Evolutionary conservation across 495 filamentous ascomycete genomes (phyloP).

Genomic region (Thermothielavioides terrestris): DNA sequence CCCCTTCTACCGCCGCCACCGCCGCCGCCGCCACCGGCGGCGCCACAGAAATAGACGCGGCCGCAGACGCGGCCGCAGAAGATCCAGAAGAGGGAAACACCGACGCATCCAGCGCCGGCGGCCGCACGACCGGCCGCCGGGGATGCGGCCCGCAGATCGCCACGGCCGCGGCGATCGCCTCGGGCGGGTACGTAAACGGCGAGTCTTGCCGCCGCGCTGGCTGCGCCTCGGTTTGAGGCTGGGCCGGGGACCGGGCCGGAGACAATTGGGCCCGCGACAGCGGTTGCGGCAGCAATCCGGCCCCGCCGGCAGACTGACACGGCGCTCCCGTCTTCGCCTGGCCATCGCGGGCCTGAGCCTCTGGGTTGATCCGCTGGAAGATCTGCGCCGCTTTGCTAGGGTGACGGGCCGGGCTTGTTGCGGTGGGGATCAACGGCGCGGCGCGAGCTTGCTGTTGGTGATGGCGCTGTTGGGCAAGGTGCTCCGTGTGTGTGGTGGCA

Average conservation of each 20-base stretch:
- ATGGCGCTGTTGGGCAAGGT: neutral
- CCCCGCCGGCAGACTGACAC: no score
- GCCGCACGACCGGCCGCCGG: neutral
- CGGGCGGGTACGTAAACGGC: neutral
- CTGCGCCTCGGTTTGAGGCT: neutral
- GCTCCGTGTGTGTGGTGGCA: no score
- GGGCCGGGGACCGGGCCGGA: neutral
- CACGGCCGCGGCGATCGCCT: neutral
- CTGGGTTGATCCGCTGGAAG: neutral
- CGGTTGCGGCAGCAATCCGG: neutral
- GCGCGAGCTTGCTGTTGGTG: neutral
- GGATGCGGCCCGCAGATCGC: conserved; percentile 1
- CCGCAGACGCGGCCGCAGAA: no score
- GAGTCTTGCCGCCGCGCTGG: neutral
- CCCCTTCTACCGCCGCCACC: no score
- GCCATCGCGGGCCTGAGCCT: no score
- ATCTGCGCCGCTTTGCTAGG: neutral
- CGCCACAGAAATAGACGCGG: no score
- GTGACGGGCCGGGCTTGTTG: neutral
- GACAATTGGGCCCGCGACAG: neutral
- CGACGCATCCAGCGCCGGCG: neutral
- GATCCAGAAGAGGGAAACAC: neutral
- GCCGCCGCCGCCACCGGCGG: no score
- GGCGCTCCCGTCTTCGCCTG: no score
- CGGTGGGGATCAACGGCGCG: neutral